Conservation (phyloP, 192 early-diverging fungal species). For the Pilobolus umbonatus region DNA sequence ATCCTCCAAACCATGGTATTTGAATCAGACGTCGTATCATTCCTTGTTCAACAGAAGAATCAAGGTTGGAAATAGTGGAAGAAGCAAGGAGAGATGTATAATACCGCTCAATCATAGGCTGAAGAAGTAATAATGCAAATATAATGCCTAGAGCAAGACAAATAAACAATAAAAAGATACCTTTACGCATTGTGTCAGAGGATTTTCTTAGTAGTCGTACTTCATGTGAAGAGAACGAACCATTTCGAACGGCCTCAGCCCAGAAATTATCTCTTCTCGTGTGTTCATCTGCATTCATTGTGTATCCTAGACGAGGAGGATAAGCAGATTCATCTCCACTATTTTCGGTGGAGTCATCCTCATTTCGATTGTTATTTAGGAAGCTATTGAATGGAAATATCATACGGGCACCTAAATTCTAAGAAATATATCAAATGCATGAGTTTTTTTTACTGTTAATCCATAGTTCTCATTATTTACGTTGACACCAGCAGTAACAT, state of each 20-base stretch:
- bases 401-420: slow-evolving; percentile 10
- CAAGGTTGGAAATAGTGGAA: neutral
- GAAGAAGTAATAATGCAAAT: slow-evolving; percentile 9
- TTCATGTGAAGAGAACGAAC: neutral
- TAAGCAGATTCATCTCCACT: neutral
- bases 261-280: neutral
- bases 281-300: neutral
- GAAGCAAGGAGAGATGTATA: neutral
- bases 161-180: slow-evolving; percentile 1
- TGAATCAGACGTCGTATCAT: neutral
- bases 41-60: neutral
- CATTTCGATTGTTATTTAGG: neutral
- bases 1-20: slow-evolving; percentile 22
- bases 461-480: neutral
- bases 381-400: slow-evolving; percentile 1
- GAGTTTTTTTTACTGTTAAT: neutral
- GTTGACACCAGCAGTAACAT: slow-evolving; percentile 13
- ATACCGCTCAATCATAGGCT: slow-evolving; percentile 3
- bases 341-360: neutral
- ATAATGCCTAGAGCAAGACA: slow-evolving; percentile 9
- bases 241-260: no score
- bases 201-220: slow-evolving; percentile 4
- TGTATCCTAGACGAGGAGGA: neutral
- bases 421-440: neutral
- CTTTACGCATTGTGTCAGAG: slow-evolving; percentile 9